phyloP scores from a whole-genome alignment of 2,329 filamentous ascomycete genomes.

The Blastomyces percursus region DNA sequence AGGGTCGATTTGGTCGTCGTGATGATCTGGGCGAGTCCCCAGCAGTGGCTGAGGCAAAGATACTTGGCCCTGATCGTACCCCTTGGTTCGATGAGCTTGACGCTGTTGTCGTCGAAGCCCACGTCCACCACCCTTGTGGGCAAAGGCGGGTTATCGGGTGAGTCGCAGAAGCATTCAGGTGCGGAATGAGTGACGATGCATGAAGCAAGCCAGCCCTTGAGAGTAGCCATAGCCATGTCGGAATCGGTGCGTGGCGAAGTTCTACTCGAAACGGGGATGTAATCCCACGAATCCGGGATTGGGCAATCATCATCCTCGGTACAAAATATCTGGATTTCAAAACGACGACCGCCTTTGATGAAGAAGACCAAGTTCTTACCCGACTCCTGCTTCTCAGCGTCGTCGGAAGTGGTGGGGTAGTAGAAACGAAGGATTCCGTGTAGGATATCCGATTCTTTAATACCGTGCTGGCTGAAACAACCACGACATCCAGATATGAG shows the following conservation, averaged over 20 bases:
- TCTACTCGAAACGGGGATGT: background rate
- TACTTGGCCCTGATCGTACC: background rate
- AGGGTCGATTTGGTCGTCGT: background rate
- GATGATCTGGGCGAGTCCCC: slow-evolving; percentile 2
- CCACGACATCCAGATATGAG: background rate
- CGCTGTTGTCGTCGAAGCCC: background rate
- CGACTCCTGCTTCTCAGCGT: background rate
- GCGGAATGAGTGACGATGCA: slow-evolving; percentile 1
- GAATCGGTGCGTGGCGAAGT: background rate
- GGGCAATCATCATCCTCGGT: slow-evolving; percentile 1
- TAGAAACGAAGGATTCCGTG: background rate
- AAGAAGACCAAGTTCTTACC: background rate
- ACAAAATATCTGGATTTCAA: background rate
- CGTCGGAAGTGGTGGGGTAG: background rate
- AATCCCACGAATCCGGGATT: slow-evolving; percentile 2
- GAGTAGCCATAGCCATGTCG: background rate
- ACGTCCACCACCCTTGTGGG: slow-evolving; percentile 1
- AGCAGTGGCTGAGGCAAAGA: slow-evolving; percentile 2
- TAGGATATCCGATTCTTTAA: background rate
- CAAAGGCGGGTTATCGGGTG: background rate
- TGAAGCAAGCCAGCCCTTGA: background rate
- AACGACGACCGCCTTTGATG: background rate
- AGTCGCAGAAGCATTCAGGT: slow-evolving; percentile 1
- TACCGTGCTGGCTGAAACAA: slow-evolving; percentile 1
- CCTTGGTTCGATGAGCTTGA: background rate